Base-by-base conservation (phyloP, 305 asterid genomes). In the Solanum hybrid region DNA sequence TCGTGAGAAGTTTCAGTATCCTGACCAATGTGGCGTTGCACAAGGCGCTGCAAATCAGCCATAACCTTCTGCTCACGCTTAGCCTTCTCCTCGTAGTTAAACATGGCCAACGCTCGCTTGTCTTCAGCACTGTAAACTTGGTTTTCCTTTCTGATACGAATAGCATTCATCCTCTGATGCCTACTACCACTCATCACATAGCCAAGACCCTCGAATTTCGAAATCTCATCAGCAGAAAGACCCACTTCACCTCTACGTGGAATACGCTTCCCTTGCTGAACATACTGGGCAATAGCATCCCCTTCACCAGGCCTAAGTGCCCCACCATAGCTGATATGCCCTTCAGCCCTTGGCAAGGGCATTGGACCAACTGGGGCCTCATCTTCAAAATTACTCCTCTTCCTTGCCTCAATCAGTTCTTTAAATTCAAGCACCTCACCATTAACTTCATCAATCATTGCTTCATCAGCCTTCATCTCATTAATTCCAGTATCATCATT, bases 221-320 rank as follows among this genome's bases (percentile, higher is more conserved):
- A 91, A 92, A 97, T 97, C 94, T 97, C 99, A 5, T 97, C 99
- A 86, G 99, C 99, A 6, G 99, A 95, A 46, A 97, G 96, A 87
- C 99, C 99, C 93, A 97, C 99, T 92, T 97, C 99, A 38, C 99
- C 99, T 96, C 99, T 96, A 80, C 99, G 96, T 35, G 99, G 99
- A 76, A 97, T 97, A 94, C 99, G 99, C 92, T 97, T 97, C 79
- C 99, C 99, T 92, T 97, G 99, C 93, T 97, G 99, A 91, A 97
- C 99, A 85, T 96, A 97, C 91, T 96, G 99, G 2, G 99, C 99
- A 91, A 97, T 97, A 84, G 99, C 99, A 94, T 97, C 99, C 93
- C 99, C 99, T 95, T 97, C 99, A 90, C 99, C 99, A 0, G 99
- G 99, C 95, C 99, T 94, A 80, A 97, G 99, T 13, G 99, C 99